phyloP scores from a whole-genome alignment of 2,329 filamentous ascomycete genomes.

The Monosporascus sp. region DNA sequence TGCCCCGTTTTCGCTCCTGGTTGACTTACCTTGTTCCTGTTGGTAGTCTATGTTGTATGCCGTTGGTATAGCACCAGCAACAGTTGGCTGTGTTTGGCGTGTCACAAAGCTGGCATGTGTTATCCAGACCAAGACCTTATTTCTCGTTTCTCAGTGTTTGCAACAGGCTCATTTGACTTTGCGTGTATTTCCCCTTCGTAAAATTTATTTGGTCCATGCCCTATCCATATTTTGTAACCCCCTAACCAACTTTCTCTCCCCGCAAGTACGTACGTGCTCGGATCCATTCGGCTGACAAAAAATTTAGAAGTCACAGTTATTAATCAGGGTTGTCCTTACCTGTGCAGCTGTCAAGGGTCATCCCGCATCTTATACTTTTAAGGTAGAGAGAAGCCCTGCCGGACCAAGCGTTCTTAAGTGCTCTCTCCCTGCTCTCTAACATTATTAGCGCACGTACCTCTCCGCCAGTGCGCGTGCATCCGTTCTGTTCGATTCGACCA shows the following conservation, averaged over 20 bases:
- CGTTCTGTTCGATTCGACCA: constrained; percentile 1
- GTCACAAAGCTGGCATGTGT: background rate
- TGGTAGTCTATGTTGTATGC: background rate
- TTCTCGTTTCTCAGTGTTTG: background rate
- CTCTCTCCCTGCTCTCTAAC: background rate
- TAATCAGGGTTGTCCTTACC: constrained; percentile 3
- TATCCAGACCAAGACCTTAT: background rate
- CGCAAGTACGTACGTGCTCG: background rate
- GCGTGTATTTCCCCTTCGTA: background rate
- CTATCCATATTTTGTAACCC: background rate
- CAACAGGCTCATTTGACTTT: background rate
- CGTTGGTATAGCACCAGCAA: background rate
- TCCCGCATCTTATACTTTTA: constrained; percentile 9
- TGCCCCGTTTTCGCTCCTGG: background rate
- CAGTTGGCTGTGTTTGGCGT: background rate
- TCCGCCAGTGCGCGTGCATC: constrained; percentile 2
- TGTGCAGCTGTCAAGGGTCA: constrained; percentile 7
- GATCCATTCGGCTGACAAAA: constrained; percentile 2
- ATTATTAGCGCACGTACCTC: background rate
- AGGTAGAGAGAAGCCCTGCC: constrained; percentile 1
- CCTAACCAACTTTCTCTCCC: background rate
- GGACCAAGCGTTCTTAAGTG: constrained; percentile 3
- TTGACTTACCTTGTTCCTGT: background rate
- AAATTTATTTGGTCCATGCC: background rate
- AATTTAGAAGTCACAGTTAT: background rate